These are phyloP conservation scores for Nicotiana attenuata DNA, from an alignment of 257 asterid genomes.

Conservation along the genomic window DNA sequence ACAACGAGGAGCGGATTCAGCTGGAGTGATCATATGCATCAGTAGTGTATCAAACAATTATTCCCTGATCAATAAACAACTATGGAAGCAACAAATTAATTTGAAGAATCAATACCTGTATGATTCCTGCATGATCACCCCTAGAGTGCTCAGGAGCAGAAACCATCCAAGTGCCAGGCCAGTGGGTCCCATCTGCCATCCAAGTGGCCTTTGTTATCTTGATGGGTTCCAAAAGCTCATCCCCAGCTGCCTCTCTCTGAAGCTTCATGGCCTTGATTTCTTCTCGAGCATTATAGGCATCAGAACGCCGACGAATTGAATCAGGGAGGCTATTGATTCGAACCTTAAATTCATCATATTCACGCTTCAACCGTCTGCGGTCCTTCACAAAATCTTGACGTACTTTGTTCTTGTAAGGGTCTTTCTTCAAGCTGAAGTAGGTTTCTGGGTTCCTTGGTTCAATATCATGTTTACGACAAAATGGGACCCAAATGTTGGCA, in stretches of 20 bases:
- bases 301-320: constrained; percentile 86
- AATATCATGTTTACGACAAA: constrained; percentile 68
- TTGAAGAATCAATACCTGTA: constrained; percentile 48
- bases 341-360: constrained; percentile 87
- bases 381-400: constrained; percentile 78
- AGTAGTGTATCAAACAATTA: neutral
- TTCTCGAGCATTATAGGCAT: constrained; percentile 81
- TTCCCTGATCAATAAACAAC: neutral
- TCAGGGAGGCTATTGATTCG: constrained; percentile 82
- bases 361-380: constrained; percentile 83
- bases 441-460: constrained; percentile 91
- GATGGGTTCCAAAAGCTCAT: constrained; percentile 57
- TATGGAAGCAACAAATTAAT: neutral
- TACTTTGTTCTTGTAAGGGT: constrained; percentile 80
- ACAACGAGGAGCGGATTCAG: neutral
- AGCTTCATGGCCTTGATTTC: constrained; percentile 77
- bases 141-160: constrained; percentile 66
- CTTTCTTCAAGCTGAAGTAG: constrained; percentile 67
- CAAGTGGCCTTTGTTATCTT: constrained; percentile 77
- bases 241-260: constrained; percentile 60
- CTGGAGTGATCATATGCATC: neutral
- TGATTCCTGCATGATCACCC: constrained; percentile 90
- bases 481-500: constrained; percentile 91
- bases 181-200: constrained; percentile 95
- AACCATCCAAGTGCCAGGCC: constrained; percentile 85